These are phyloP conservation scores for Dendrobium nobile DNA, from an alignment of 106 monocot species.

Conservation along the genomic window DNA sequence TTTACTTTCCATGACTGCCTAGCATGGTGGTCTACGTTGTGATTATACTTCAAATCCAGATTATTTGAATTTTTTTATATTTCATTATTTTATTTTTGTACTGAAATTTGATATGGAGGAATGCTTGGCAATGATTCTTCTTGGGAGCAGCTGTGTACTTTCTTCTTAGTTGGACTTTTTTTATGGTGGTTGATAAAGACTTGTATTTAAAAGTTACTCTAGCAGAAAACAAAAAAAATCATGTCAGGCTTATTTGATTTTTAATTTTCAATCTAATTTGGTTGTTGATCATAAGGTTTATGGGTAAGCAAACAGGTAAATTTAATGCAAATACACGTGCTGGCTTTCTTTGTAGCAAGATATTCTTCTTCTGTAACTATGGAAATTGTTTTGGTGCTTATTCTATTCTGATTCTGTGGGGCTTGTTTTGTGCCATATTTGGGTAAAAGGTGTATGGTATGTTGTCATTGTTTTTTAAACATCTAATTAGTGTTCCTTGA, in stretches of 20 bases:
- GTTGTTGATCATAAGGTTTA: not conserved
- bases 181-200: not conserved
- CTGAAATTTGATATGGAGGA: not conserved
- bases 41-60: no score
- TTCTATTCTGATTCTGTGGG: not conserved
- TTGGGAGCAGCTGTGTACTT: not conserved
- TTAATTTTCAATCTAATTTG: not conserved
- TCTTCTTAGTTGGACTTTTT: not conserved
- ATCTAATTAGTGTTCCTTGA: not conserved
- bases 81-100: not conserved
- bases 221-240: not conserved
- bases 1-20: not conserved
- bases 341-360: no score
- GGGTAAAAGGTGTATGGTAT: not conserved
- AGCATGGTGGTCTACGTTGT: not conserved
- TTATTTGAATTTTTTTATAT: not conserved
- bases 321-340: not conserved
- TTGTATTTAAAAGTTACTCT: not conserved
- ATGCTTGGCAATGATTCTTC: not conserved
- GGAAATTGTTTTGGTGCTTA: not conserved
- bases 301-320: conserved; percentile 4
- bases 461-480: not conserved
- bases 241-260: not conserved
- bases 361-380: not conserved
- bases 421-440: conserved; percentile 1